Evolutionary conservation across 495 filamentous ascomycete genomes (phyloP).

Genomic region (Pseudoneurospora amorphoporcata): DNA sequence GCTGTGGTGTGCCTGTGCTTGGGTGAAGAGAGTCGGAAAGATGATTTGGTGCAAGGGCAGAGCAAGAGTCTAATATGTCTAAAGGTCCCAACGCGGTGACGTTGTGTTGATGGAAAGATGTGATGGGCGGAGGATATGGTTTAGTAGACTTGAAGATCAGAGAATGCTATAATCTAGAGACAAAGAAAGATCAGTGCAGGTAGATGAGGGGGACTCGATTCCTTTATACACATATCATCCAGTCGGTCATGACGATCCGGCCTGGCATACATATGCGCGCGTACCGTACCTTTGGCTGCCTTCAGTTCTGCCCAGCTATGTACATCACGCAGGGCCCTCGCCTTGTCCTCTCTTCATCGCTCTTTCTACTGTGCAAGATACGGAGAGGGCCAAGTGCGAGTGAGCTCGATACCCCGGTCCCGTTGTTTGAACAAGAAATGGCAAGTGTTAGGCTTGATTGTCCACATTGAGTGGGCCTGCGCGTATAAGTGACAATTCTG

Average conservation of each 20-base stretch:
- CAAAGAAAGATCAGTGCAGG: constrained; percentile 6
- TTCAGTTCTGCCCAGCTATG: not conserved
- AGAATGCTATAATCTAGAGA: constrained; percentile 6
- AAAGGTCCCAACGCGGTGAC: not conserved
- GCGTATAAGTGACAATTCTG: not conserved
- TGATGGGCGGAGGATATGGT: not conserved
- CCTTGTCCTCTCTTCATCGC: not conserved
- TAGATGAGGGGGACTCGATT: constrained; percentile 5
- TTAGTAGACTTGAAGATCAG: not conserved
- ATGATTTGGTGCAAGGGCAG: not conserved
- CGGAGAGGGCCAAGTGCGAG: not conserved
- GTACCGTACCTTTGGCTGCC: not conserved
- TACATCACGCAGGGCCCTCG: not conserved
- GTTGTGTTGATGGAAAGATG: not conserved
- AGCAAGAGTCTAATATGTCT: not conserved
- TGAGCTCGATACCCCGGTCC: not conserved
- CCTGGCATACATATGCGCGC: not conserved
- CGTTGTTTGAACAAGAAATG: not conserved
- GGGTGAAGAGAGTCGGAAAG: not conserved
- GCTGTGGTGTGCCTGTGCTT: not conserved
- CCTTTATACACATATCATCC: constrained; percentile 9
- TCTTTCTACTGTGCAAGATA: not conserved
- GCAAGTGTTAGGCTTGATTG: not conserved
- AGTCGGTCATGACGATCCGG: constrained; percentile 4
- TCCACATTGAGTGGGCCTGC: not conserved